These are phyloP conservation scores for Lasiodiplodia gonubiensis DNA, from an alignment of 2,329 filamentous ascomycete species.

Conservation along the genomic window DNA sequence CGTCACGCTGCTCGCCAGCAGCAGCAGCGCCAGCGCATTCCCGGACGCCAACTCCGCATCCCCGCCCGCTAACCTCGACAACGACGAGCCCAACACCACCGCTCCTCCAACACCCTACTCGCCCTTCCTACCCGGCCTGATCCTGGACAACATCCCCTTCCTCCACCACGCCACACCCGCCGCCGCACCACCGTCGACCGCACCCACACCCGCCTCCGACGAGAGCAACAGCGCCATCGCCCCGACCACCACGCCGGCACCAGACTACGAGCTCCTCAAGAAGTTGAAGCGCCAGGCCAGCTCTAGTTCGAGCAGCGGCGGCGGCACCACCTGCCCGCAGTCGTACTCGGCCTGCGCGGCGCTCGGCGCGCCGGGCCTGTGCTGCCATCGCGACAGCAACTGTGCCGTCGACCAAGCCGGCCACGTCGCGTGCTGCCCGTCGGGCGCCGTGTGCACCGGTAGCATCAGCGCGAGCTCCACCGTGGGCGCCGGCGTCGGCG, in stretches of 20 bases:
- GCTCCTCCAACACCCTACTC: background rate
- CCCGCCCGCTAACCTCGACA: conserved; percentile 4
- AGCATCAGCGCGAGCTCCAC: conserved; percentile 44
- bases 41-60: background rate
- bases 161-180: background rate
- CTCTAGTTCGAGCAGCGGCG: background rate
- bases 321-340: conserved; percentile 54
- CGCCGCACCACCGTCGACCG: background rate
- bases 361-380: conserved; percentile 59
- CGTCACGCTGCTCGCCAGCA: conserved; percentile 2
- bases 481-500: background rate
- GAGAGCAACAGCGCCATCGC: background rate
- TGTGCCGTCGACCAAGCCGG: conserved; percentile 63
- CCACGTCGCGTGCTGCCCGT: conserved; percentile 67
- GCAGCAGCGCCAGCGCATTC: conserved; percentile 6
- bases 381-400: conserved; percentile 59
- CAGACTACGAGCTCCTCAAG: background rate
- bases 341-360: conserved; percentile 60
- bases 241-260: background rate
- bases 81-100: conserved; percentile 1
- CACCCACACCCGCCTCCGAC: background rate
- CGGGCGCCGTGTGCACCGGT: conserved; percentile 63
- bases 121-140: conserved; percentile 21
- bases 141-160: conserved; percentile 15
- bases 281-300: conserved; percentile 31